Base-by-base conservation (phyloP, 2,329 filamentous ascomycete species). In the Metarhizium robertsii region DNA sequence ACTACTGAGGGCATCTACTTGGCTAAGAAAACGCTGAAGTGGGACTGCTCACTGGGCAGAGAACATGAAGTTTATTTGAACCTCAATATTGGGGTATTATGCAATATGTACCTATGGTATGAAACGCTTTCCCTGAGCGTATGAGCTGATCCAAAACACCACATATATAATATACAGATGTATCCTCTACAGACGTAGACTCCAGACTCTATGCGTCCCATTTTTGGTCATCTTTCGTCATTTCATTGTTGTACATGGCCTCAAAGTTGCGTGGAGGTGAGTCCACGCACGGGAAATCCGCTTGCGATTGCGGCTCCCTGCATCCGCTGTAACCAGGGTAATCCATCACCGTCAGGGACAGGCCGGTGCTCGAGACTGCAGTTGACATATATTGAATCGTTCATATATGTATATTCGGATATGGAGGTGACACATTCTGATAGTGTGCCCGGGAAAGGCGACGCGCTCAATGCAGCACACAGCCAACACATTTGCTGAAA, bases 21-120 rank as follows among this genome's bases (percentile, higher is more conserved):
- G 32, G 10, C 11, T 7, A 34, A 34, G 32, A 34, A 34, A 11
- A 11, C 32, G 10, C 7, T 11, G 32, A 34, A 3, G 32, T 34
- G 32, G 25, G 25, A 25, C 25, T 4, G 25, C 25, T 25, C 25
- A 25, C 25, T 25, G 25, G 14, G 4, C 13, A 6, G 34, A 36
- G 34, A 36, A 79, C 65, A 55, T 76, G 77, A 54, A 64, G 75
- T 53, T 74, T 82, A 2, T 84, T 80, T 69, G 71, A 81, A 47
- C 80, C 81, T 36, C 73, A 55, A 58, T 2, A 55, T 53, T 8
- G 53, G 56, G 57, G 57, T 59, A 60, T 60, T 53, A 56, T 58
- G 55, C 53, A 50, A 30, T n/a, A 46, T 30, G 51, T 53, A 46
- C 32, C 45, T 54, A 29, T 49, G 45, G 53, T 49, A 14, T 16